Percentiles rank a stretch among this genome's conserved stretches.
Conservation (phyloP, 768 basidiomycete species). For the Suillus alpinus region DNA sequence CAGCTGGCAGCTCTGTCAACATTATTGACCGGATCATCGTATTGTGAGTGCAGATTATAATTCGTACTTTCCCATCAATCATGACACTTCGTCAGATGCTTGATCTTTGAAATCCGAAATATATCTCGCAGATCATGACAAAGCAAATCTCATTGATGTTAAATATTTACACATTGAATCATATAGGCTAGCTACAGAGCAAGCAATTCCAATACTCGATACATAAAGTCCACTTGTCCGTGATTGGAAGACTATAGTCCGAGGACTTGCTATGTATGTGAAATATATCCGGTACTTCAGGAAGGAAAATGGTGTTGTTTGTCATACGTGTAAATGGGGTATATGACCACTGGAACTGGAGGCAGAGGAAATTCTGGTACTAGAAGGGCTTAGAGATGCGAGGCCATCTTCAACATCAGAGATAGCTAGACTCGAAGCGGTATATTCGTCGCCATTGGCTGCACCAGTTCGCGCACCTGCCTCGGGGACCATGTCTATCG, state of each 20-base stretch:
- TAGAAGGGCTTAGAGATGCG: constrained; percentile 2
- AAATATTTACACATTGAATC: background rate
- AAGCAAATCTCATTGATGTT: background rate
- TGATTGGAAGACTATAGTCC: background rate
- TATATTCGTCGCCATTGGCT: constrained; percentile 63
- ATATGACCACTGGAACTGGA: constrained; percentile 34
- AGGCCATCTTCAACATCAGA: constrained; percentile 42
- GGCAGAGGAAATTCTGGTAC: constrained; percentile 24
- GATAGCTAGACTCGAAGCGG: constrained; percentile 46
- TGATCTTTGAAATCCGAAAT: constrained; percentile 4
- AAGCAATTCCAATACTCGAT: background rate
- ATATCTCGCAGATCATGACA: background rate
- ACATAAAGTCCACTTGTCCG: background rate
- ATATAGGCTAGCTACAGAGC: background rate
- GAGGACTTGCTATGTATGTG: background rate
- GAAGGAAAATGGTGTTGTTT: background rate
- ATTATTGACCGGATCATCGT: constrained; percentile 82
- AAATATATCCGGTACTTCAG: background rate
- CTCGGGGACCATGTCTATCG: constrained; percentile 70
- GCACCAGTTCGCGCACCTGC: constrained; percentile 68
- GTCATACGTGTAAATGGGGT: constrained; percentile 37
- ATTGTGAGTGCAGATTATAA: constrained; percentile 48
- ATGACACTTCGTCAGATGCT: constrained; percentile 1
- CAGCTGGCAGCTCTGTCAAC: constrained; percentile 80
- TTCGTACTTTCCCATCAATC: constrained; percentile 15